These are phyloP conservation scores for Cryptococcus sp. DNA, from an alignment of 1,284 basidiomycete species.

Conservation along the genomic window DNA sequence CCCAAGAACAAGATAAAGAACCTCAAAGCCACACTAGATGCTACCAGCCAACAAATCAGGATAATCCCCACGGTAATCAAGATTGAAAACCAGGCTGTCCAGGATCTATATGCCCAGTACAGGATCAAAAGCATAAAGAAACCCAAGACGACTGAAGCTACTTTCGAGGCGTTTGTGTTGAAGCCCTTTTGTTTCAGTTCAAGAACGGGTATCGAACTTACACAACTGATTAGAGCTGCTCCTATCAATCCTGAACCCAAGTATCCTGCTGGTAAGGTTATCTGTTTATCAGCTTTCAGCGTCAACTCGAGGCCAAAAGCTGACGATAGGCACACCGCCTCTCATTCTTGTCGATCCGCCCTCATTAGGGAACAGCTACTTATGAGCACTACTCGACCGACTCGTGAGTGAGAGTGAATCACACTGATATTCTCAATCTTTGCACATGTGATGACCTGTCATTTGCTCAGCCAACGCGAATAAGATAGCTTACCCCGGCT, in stretches of 20 bases:
- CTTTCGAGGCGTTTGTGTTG: constrained; percentile 86
- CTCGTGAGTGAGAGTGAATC: constrained; percentile 43
- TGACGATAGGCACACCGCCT: constrained; percentile 81
- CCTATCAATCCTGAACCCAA: constrained; percentile 89
- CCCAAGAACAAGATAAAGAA: constrained; percentile 84
- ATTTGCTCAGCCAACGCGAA: constrained; percentile 1
- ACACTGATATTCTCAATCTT: constrained; percentile 75
- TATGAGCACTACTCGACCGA: constrained; percentile 35
- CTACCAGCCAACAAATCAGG: constrained; percentile 70
- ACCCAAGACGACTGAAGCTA: constrained; percentile 76
- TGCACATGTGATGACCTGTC: constrained; percentile 75
- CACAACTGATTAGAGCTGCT: constrained; percentile 81
- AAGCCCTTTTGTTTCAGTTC: constrained; percentile 54
- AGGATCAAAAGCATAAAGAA: constrained; percentile 87
- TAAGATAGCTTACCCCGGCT: constrained; percentile 51
- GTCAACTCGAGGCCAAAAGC: constrained; percentile 36
- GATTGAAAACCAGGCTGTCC: constrained; percentile 54
- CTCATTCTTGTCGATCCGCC: constrained; percentile 91
- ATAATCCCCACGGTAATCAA: constrained; percentile 39
- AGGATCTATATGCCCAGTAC: constrained; percentile 76
- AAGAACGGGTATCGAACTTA: too few relatives aligned
- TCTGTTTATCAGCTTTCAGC: constrained; percentile 15
- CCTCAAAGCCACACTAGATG: constrained; percentile 54
- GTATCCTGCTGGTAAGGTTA: constrained; percentile 72
- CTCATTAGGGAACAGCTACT: constrained; percentile 61